Conservation (phyloP, 495 filamentous ascomycete species). For the Acidiella bohemica region DNA sequence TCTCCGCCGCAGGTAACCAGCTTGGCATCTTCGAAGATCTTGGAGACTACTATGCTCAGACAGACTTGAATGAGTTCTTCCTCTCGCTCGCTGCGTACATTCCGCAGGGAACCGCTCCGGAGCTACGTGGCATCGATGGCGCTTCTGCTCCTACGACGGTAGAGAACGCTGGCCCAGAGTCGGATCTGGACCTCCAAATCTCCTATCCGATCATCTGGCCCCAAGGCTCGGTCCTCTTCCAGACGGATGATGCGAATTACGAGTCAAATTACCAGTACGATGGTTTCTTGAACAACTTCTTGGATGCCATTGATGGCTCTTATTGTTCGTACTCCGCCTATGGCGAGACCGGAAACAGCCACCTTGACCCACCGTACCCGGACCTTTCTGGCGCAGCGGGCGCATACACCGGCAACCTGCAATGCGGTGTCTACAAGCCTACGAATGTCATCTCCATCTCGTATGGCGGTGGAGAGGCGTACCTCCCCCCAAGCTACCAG, state of each 20-base stretch:
- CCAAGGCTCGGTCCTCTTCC: constrained; percentile 30
- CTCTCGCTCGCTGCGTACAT: constrained; percentile 7
- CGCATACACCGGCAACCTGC: constrained; percentile 28
- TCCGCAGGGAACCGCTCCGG: constrained; percentile 12
- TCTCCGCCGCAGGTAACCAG: constrained; percentile 3
- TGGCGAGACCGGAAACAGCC: constrained; percentile 28
- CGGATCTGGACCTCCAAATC: constrained; percentile 29
- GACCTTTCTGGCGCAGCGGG: constrained; percentile 29
- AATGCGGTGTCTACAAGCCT: constrained; percentile 38
- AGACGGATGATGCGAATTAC: constrained; percentile 25
- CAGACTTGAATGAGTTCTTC: constrained; percentile 18
- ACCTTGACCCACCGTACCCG: constrained; percentile 30
- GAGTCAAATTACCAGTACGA: constrained; percentile 4
- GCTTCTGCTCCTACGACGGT: constrained; percentile 6
- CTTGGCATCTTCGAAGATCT: constrained; percentile 16
- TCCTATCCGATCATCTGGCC: constrained; percentile 30
- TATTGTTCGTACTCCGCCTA: constrained; percentile 29
- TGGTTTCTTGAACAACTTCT: constrained; percentile 33
- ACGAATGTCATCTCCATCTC: constrained; percentile 50
- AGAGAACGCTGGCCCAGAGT: constrained; percentile 11
- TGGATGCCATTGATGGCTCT: constrained; percentile 33
- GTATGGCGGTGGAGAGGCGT: constrained; percentile 40
- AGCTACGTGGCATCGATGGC: constrained; percentile 17
- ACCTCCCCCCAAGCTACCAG: constrained; percentile 30
- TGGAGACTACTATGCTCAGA: constrained; percentile 11